Evolutionary conservation across 2,329 filamentous ascomycete genomes (phyloP), one percentile per base, ranked within the genome.

Genomic region (Aspergillus spinulosporus): DNA sequence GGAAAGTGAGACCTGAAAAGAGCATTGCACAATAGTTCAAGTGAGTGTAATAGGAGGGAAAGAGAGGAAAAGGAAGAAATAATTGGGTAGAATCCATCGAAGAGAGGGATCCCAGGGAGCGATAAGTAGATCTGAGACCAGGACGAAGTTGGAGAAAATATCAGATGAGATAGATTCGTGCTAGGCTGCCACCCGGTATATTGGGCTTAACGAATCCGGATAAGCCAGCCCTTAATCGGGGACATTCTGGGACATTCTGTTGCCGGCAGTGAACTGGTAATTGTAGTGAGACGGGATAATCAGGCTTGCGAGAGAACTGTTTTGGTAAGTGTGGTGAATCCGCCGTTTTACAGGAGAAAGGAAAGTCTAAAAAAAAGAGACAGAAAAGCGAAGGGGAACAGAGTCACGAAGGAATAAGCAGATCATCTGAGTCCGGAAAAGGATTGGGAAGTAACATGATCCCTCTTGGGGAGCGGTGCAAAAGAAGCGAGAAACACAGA

Each of bases 351-450:
- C 42, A 14, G 32, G 36, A 28, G 11, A 47, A 12, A 44, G 21
- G n/a, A 39, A n/a, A 26, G 7, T 52, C 45, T 42, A 21, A 14
- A 12, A 15, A 26, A 28, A 36, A 11, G 21, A 32, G 32, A 15
- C 8, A 26, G 32, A 21, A 11, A 32, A 31, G 8, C 5, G 47
- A 51, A 45, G 29, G 34, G 46, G 29, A 14, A 42, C 34, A 42
- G 9, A 46, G 36, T 40, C 34, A 49, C 11, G 29, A 21, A 21
- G 21, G 29, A n/a, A 44, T 48, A 49, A 52, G 55, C 45, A 53
- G 53, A 49, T 57, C 55, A 57, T 57, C 55, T 57, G 55, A 49
- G 37, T 40, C 37, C 45, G 36, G 34, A 48, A 36, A 44, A 45
- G 44, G 36, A 37, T 52, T 42, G 44, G 45, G 15, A 12, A 45